Evolutionary conservation across 2,329 filamentous ascomycete species (phyloP).

Genomic region (Neophaeococcomyces aloes): DNA sequence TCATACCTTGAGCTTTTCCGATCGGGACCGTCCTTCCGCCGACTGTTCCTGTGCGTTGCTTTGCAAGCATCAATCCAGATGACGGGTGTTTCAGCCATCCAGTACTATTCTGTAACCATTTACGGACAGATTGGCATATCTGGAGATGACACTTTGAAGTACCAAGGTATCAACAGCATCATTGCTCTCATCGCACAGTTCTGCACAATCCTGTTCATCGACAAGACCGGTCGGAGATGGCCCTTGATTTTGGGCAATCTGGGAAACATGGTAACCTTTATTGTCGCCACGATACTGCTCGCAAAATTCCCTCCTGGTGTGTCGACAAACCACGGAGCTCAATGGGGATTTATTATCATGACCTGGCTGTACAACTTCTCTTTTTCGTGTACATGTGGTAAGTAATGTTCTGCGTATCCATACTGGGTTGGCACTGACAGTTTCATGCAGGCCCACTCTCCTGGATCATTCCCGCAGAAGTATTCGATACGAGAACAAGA

Average conservation of each 20-base stretch:
- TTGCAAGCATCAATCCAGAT: conserved; percentile 65
- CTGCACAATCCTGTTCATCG: conserved; percentile 55
- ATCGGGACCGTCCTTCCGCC: conserved; percentile 56
- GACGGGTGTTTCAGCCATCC: conserved; percentile 64
- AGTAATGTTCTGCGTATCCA: too few relatives aligned
- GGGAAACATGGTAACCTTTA: conserved; percentile 60
- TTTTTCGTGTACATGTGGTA: conserved; percentile 59
- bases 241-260: conserved; percentile 63
- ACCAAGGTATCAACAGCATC: conserved; percentile 64
- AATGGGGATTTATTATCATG: conserved; percentile 64
- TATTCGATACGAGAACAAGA: conserved; percentile 67
- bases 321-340: conserved; percentile 43
- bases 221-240: conserved; percentile 60
- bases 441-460: conserved; percentile 49
- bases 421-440: too few relatives aligned
- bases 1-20: conserved; percentile 60
- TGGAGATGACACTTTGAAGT: conserved; percentile 55
- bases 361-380: conserved; percentile 76
- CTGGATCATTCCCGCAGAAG: conserved; percentile 54
- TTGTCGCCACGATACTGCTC: conserved; percentile 51
- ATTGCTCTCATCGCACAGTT: conserved; percentile 60
- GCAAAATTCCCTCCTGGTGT: conserved; percentile 52
- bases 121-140: conserved; percentile 60
- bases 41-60: conserved; percentile 58
- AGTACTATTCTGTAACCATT: conserved; percentile 57